Evolutionary conservation across 495 filamentous ascomycete genomes (phyloP).

Genomic region (Trichodelitschia bisporula): DNA sequence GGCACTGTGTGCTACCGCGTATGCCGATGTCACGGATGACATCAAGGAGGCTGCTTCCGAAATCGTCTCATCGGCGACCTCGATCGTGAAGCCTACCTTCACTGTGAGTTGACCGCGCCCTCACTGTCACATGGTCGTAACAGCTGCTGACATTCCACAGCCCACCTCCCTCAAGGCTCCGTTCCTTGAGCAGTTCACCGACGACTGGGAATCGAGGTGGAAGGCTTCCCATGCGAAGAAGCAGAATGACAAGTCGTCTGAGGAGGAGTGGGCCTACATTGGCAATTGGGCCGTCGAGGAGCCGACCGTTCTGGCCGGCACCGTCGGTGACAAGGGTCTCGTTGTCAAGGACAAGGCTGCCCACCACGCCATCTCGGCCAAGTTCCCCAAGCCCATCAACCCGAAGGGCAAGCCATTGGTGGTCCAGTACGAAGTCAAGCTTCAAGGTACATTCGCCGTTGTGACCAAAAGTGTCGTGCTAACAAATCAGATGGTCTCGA

Average conservation of each 20-base stretch:
- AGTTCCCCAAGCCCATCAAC: constrained; percentile 89
- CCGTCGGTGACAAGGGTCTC: constrained; percentile 87
- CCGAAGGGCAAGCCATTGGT: constrained; percentile 93
- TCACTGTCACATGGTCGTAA: too few species aligned
- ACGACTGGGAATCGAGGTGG: constrained; percentile 84
- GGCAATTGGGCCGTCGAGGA: constrained; percentile 96
- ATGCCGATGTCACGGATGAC: too few species aligned
- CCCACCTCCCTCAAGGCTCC: constrained; percentile 71
- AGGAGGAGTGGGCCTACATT: constrained; percentile 95
- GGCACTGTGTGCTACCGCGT: too few species aligned
- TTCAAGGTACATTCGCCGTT: constrained; percentile 48
- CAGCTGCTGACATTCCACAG: too few species aligned
- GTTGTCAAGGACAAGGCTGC: constrained; percentile 92
- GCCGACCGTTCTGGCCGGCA: constrained; percentile 75
- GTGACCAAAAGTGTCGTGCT: background rate
- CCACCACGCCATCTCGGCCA: constrained; percentile 98
- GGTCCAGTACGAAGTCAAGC: constrained; percentile 98
- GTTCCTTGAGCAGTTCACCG: constrained; percentile 96
- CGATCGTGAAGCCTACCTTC: too few species aligned
- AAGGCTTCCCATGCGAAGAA: constrained; percentile 90
- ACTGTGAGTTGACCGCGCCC: too few species aligned
- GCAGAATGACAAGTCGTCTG: constrained; percentile 50
- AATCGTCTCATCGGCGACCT: too few species aligned
- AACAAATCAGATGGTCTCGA: constrained; percentile 53
- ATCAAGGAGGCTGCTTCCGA: too few species aligned